Conservation (phyloP, 78 protist species). For the Speleostelium caveatum region DNA sequence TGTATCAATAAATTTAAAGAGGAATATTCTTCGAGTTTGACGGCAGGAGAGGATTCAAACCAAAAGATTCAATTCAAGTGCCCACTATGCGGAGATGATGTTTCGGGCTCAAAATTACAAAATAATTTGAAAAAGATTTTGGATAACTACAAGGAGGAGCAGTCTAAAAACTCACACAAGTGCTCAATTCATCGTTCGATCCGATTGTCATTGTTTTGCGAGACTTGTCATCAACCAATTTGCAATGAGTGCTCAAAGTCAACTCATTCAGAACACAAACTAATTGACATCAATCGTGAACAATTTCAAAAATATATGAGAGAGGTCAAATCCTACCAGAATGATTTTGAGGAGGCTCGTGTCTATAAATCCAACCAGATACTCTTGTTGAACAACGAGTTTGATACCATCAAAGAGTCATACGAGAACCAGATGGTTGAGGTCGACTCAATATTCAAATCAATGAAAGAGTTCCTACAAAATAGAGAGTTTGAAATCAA, state of each 20-base stretch:
- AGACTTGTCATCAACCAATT: not conserved
- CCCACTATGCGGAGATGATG: not conserved
- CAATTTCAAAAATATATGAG: not conserved
- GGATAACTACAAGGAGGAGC: not conserved
- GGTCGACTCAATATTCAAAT: not conserved
- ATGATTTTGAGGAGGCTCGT: not conserved
- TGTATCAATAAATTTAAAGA: not conserved
- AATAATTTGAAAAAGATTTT: too few species aligned
- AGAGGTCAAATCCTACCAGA: not conserved
- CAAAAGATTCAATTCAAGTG: not conserved
- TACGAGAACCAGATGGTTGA: not conserved
- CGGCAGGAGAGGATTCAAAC: too few species aligned
- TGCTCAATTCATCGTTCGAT: not conserved
- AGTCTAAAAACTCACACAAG: not conserved
- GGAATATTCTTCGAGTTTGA: too few species aligned
- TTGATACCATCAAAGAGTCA: not conserved
- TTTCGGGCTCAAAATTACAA: not conserved
- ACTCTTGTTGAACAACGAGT: not conserved
- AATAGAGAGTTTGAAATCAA: not conserved
- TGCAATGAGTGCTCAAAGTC: not conserved
- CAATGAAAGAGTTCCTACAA: not conserved
- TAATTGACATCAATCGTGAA: not conserved
- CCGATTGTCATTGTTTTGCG: not conserved
- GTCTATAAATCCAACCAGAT: not conserved
- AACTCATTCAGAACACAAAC: not conserved